phyloP scores from a whole-genome alignment of 441 rosid species.

The Aquilaria agallochum region DNA sequence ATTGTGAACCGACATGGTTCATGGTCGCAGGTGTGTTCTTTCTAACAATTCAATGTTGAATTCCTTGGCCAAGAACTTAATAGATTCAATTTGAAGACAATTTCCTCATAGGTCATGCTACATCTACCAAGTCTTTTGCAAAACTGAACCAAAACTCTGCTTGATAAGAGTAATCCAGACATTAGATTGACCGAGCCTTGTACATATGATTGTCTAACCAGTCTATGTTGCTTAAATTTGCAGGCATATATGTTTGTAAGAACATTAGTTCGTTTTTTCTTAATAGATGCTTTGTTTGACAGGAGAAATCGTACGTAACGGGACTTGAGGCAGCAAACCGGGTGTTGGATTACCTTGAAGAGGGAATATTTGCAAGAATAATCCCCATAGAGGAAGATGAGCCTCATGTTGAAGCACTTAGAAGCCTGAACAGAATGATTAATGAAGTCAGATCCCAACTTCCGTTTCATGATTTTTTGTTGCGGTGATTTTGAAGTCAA shows the following conservation, averaged over 20 bases:
- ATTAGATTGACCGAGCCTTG: too few species aligned
- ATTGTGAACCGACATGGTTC: constrained; percentile 59
- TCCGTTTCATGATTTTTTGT: constrained; percentile 34
- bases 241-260: not conserved
- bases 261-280: not conserved
- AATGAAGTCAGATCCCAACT: constrained; percentile 33
- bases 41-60: too few species aligned
- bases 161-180: too few species aligned
- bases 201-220: too few species aligned
- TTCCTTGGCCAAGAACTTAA: too few species aligned
- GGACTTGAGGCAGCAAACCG: constrained; percentile 54
- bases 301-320: constrained; percentile 55
- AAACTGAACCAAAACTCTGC: too few species aligned
- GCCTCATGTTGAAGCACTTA: constrained; percentile 42
- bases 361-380: constrained; percentile 46
- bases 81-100: not conserved
- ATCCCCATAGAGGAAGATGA: constrained; percentile 55
- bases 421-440: constrained; percentile 41
- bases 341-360: constrained; percentile 42
- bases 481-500: constrained; percentile 11
- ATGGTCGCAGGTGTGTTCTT: constrained; percentile 45
- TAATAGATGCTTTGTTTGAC: not conserved
- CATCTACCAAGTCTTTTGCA: too few species aligned
- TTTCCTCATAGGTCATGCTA: too few species aligned
- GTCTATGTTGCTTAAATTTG: too few species aligned